Evolutionary conservation across 2,329 filamentous ascomycete species (phyloP), one percentile per base, ranked within the genome.

Genomic region (Phoma herbarum): DNA sequence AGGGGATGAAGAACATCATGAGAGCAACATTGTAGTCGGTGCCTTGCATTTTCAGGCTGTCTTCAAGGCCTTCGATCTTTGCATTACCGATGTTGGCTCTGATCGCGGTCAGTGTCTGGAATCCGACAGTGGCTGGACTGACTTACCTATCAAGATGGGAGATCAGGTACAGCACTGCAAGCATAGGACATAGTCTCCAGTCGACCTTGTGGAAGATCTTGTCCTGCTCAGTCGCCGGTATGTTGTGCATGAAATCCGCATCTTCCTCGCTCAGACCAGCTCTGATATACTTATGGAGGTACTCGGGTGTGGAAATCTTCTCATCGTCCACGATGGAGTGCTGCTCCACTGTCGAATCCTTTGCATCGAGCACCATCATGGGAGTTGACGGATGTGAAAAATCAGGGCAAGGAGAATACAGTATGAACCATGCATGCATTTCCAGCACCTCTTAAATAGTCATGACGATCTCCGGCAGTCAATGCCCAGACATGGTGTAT

Each of bases 21-120:
- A 89, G 68, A 0, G 86, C 85, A 0, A 83, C 85, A 1, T 89
- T 79, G 62, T 90, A 90, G 61, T 89, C 79, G 44, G 88, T 85
- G 1, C 85, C 86, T 16, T 55, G 45, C 52, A 76, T 63, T 3
- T 61, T 31, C 8, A 70, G 55, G 3, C 67, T 62, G 12, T 59
- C 61, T 16, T 62, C 64, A 14, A 75, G 56, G 18, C 70, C 68
- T 49, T 75, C 70, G 31, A 79, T 72, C 18, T 71, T 72, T 50
- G 68, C 79, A 80, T 85, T 88, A 22, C 61, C 67, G 39, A 79
- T 77, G 43, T 79, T 79, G 16, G 68, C 70, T 35, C 77, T 66
- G 28, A 1, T 16, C 4, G 3, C 14, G 16, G 18, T 48, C 23
- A 55, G 26, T 22, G 37, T 25, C n/a, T 25, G 1, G 26, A 8